phyloP scores from a whole-genome alignment of 306 rosid genomes.

The Gastrolobium villosum region DNA sequence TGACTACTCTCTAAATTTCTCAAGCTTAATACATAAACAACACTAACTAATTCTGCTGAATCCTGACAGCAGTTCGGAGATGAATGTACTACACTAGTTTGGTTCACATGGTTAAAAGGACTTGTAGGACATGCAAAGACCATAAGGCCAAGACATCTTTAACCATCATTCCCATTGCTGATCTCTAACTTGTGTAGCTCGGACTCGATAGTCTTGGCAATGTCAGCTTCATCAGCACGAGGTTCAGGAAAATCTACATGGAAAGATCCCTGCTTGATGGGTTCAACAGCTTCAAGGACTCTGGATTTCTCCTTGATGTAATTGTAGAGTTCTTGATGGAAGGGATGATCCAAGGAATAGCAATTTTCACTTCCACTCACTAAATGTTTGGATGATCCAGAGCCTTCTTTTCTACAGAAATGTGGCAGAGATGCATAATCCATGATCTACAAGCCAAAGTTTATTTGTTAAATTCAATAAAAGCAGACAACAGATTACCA shows the following conservation, averaged over 20 bases:
- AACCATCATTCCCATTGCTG: constrained; percentile 52
- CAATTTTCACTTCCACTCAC: constrained; percentile 62
- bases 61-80: constrained; percentile 34
- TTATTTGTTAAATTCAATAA: constrained; percentile 38
- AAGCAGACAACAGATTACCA: constrained; percentile 5
- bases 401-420: constrained; percentile 79
- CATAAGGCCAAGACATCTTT: constrained; percentile 37
- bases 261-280: constrained; percentile 79
- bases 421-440: constrained; percentile 82
- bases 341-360: constrained; percentile 79
- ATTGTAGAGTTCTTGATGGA: constrained; percentile 82
- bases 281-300: constrained; percentile 50
- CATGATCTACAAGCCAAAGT: constrained; percentile 72
- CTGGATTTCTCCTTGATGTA: constrained; percentile 73
- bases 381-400: constrained; percentile 70
- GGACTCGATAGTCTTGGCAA: constrained; percentile 72
- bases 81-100: constrained; percentile 43
- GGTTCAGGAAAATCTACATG: constrained; percentile 79
- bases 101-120: constrained; percentile 36
- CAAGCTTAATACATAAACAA: constrained; percentile 52
- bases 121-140: constrained; percentile 20
- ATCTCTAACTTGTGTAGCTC: constrained; percentile 71
- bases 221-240: constrained; percentile 62
- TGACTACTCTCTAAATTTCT: constrained; percentile 50
- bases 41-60: constrained; percentile 44